phyloP scores from a whole-genome alignment of 257 asterid species.

The Eucommia ulmoides region DNA sequence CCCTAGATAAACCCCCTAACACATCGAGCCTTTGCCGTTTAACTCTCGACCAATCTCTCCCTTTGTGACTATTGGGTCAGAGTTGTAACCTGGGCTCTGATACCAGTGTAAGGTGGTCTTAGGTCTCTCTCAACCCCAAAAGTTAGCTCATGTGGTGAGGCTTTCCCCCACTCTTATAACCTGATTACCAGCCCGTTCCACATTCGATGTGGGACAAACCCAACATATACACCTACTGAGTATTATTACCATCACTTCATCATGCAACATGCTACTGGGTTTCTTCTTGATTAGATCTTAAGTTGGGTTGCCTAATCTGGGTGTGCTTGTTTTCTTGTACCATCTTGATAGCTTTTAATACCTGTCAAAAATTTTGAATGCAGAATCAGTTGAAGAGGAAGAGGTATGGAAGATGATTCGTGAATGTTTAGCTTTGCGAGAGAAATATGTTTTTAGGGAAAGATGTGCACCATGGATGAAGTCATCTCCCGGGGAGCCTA shows the following conservation, averaged over 20 bases:
- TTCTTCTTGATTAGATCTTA: background rate
- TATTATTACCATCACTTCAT: background rate
- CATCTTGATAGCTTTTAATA: slow-evolving; percentile 2
- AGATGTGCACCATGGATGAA: slow-evolving; percentile 82
- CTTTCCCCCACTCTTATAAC: no score
- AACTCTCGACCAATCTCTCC: no score
- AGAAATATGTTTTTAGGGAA: slow-evolving; percentile 64
- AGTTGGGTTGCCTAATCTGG: background rate
- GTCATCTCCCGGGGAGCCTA: slow-evolving; percentile 76
- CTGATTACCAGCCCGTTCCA: no score
- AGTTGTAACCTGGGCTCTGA: no score
- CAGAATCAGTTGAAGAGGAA: slow-evolving; percentile 73
- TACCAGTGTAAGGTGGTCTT: no score
- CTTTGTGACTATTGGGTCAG: no score
- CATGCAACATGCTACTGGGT: background rate
- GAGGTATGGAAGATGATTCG: slow-evolving; percentile 71
- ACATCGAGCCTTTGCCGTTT: no score
- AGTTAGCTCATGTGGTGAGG: no score
- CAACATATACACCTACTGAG: no score
- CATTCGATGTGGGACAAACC: no score
- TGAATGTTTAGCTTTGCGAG: slow-evolving; percentile 75
- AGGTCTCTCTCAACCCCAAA: no score
- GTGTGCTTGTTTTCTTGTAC: background rate
- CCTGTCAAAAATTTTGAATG: slow-evolving; percentile 38
- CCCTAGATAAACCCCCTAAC: no score